Base-by-base conservation (phyloP, 306 rosid species). In the Lithocarpus polystachyus region DNA sequence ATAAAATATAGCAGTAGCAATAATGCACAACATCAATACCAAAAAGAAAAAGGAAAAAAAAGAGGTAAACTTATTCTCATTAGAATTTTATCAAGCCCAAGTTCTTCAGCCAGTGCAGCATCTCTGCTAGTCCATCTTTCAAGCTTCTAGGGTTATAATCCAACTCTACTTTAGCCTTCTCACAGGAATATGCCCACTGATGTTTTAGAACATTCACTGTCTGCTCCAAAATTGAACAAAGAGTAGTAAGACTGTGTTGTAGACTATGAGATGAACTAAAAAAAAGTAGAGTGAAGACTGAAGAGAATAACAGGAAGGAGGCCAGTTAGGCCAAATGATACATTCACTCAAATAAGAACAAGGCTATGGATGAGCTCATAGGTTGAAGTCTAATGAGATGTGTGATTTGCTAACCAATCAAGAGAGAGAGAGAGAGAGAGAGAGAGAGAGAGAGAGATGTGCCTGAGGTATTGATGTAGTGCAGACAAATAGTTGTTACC, bases 121-220 rank as follows among this genome's bases (percentile, higher is more conserved):
- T 86, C 82, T 92, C 99, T 10, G 77, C 89, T 56, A 92, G 82
- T 24, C 99, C 99, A 78, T 95, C 99, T 76, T 72, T 90, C 82
- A 92, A 81, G 81, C 90, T 81, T 83, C 94, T 90, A 55, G 95
- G 98, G 64, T 84, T 84, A 22, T 86, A 86, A 77, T 70, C 88
- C 79, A 88, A 73, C 76, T 88, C 92, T 74, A 26, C 43, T 83
- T 79, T 86, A 19, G 90, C 87, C 83, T 88, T 88, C 68, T 88
- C 89, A 61, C 85, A 88, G 22, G 92, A 88, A 77, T 92, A 95
- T 77, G 89, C 92, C 98, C 98, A 95, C 31, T 79, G 86, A 72
- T 92, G 98, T 75, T 90, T 87, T 75, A 91, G 75, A 83, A 88
- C 92, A 72, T 79, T 6, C 75, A 91, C 94, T 13, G 89, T 86